phyloP scores from a whole-genome alignment of 495 filamentous ascomycete species.

The Gamarada debralockiae region DNA sequence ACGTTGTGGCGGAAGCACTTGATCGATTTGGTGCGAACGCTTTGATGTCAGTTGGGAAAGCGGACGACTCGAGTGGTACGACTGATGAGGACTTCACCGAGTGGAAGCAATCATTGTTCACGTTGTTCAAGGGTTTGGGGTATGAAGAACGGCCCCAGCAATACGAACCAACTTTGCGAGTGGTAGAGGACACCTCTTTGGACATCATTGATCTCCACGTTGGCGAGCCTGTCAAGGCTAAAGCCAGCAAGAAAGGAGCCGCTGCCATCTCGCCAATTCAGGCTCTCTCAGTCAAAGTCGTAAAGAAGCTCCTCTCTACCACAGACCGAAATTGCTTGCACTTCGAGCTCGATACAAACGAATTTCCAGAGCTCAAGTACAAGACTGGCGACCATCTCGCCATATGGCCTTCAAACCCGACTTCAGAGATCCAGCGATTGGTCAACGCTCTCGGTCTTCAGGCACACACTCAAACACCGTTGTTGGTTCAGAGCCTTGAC shows the following conservation, averaged over 20 bases:
- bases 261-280: conserved; percentile 30
- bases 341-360: conserved; percentile 12
- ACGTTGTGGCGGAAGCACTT: conserved; percentile 1
- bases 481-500: conserved; percentile 21
- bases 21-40: conserved; percentile 3
- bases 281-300: conserved; percentile 33
- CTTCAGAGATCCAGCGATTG: conserved; percentile 10
- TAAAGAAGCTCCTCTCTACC: conserved; percentile 13
- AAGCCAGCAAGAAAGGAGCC: conserved; percentile 23
- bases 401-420: conserved; percentile 18
- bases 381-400: conserved; percentile 21
- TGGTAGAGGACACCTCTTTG: conserved; percentile 36
- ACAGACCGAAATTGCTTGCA: conserved; percentile 15
- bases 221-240: conserved; percentile 32
- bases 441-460: conserved; percentile 4
- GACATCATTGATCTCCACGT: conserved; percentile 36
- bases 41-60: conserved; percentile 5
- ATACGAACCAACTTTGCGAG: conserved; percentile 36
- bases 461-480: conserved; percentile 11
- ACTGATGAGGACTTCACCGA: conserved; percentile 22
- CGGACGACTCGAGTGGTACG: conserved; percentile 16
- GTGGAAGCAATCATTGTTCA: conserved; percentile 32
- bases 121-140: conserved; percentile 33
- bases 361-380: conserved; percentile 20
- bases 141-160: conserved; percentile 33